Evolutionary conservation across 2,329 filamentous ascomycete genomes (phyloP).

Genomic region (Exophiala phaeomuriformis): DNA sequence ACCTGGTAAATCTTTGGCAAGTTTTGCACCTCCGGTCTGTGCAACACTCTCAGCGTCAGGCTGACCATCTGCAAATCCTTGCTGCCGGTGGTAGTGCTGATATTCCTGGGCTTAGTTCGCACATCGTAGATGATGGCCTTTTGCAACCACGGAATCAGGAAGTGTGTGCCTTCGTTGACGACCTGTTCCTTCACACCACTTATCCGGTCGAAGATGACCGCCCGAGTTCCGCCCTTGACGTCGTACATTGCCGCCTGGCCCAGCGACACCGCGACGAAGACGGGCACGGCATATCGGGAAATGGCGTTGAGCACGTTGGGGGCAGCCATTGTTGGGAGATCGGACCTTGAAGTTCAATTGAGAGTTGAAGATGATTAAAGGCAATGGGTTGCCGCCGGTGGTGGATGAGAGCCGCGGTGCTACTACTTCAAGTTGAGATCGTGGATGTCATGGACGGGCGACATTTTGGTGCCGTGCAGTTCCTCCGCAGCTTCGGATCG

Average conservation of each 20-base stretch:
- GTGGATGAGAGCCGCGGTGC: background rate
- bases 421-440: background rate
- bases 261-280: slow-evolving; percentile 59
- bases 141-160: slow-evolving; percentile 92
- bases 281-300: slow-evolving; percentile 66
- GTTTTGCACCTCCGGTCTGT: slow-evolving; percentile 84
- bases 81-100: slow-evolving; percentile 92
- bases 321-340: slow-evolving; percentile 14
- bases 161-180: slow-evolving; percentile 93
- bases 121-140: slow-evolving; percentile 93
- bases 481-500: background rate
- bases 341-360: background rate
- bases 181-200: slow-evolving; percentile 88
- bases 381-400: background rate
- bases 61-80: slow-evolving; percentile 99
- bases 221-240: slow-evolving; percentile 86
- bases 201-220: slow-evolving; percentile 95
- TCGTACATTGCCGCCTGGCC: slow-evolving; percentile 85
- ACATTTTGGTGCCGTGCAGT: background rate
- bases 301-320: slow-evolving; percentile 51
- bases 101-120: slow-evolving; percentile 92
- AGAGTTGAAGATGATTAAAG: background rate
- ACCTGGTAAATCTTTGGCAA: slow-evolving; percentile 99
- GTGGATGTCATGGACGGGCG: background rate
- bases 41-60: slow-evolving; percentile 89